Evolutionary conservation across 2,329 filamentous ascomycete genomes (phyloP), one percentile per base, ranked within the genome.

Genomic region (Xylaria polymorpha): DNA sequence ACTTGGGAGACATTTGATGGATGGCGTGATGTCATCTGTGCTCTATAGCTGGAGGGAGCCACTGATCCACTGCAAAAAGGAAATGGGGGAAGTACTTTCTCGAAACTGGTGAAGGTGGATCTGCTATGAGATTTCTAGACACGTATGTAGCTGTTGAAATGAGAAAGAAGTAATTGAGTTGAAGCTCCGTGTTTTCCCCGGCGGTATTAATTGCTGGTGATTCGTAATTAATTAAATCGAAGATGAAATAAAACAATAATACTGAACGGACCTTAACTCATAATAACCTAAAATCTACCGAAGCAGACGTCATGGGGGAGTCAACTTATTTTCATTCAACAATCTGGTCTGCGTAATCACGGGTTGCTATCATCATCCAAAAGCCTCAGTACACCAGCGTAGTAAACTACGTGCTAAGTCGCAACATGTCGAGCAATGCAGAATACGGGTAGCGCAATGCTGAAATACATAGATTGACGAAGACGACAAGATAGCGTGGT

Each of bases 31-130:
- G 15, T 35, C 25, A 55, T 43, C 53, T 53, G 51, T 50, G 46
- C 56, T n/a, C 56, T 63, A 53, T 63, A 53, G 53, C 18, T 48
- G 56, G 46, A 41, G 20, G 7, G 35, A 43, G 32, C 6, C 51
- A n/a, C 7, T 37, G 29, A 53, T 25, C 37, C 25, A 37, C 29
- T 22, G 51, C 32, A 43, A n/a, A 39, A 56, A 29, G 35, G 10
- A 46, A 20, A 35, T 25, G 25, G 57, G 18, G 15, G 37, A 43
- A 39, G 53, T 6, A 56, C n/a, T 43, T 18, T 15, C 25, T 41
- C 20, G 20, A 46, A 22, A 41, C 12, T 25, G 10, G 5, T n/a
- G 22, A 41, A 20, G 22, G 32, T 39, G 32, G 32, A 51, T 51
- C 46, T 43, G 2, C 9, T 44, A 22, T 43, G 48, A 22, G 41